Evolutionary conservation across 2,329 filamentous ascomycete genomes (phyloP).

Genomic region (Diaporthe capsici): DNA sequence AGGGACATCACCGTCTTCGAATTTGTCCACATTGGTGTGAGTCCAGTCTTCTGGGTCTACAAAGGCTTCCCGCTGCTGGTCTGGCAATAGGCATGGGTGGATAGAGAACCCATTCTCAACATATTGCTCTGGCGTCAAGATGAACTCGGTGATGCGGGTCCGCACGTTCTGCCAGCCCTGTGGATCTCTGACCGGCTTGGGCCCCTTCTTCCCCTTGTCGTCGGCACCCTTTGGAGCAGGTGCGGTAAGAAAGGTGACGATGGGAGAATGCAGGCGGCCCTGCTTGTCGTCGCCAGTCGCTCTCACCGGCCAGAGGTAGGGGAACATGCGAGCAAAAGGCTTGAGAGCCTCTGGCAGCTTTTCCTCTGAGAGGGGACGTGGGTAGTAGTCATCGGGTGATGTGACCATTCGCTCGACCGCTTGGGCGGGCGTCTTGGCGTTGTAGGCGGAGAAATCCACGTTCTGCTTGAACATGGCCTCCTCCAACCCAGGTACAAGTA

Average conservation of each 20-base stretch:
- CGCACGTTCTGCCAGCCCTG: conserved; percentile 80
- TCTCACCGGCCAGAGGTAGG: conserved; percentile 89
- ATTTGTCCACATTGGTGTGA: conserved; percentile 77
- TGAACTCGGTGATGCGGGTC: conserved; percentile 85
- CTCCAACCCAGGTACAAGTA: conserved; percentile 95
- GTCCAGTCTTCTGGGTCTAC: conserved; percentile 82
- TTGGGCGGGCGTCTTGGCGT: conserved; percentile 49
- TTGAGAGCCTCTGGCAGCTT: conserved; percentile 68
- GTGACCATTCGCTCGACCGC: conserved; percentile 54
- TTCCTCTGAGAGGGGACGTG: conserved; percentile 65
- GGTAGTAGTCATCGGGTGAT: conserved; percentile 73
- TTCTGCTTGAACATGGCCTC: conserved; percentile 85
- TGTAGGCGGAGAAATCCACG: conserved; percentile 64
- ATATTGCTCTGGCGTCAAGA: conserved; percentile 81
- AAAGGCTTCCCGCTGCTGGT: conserved; percentile 67
- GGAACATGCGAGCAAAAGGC: conserved; percentile 85
- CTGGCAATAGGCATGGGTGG: conserved; percentile 82
- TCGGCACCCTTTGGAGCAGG: conserved; percentile 79
- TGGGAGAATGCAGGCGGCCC: conserved; percentile 86
- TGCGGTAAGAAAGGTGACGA: conserved; percentile 86
- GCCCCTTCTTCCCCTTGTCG: conserved; percentile 71
- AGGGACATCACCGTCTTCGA: conserved; percentile 77
- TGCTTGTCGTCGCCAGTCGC: conserved; percentile 88
- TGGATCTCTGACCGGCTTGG: conserved; percentile 72
- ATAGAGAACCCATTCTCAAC: conserved; percentile 86